Evolutionary conservation across 805 yeast genomes (phyloP), one percentile per base, ranked within the genome.

Genomic region (Starmerella scarabaei): DNA sequence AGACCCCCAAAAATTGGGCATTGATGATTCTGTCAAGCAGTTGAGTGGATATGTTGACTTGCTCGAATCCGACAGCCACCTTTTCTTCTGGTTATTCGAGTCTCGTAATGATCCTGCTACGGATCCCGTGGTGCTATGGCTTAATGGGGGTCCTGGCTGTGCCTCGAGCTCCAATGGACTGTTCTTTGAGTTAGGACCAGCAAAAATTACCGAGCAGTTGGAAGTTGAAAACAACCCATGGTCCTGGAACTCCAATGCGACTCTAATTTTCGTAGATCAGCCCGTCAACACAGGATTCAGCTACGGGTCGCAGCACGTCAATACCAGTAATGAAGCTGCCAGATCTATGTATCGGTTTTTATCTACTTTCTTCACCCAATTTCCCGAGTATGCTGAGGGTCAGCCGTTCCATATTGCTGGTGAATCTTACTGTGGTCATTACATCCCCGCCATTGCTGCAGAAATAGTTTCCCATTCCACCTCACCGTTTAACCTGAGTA

Each of bases 71-170:
- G 82, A 77, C 53, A 82, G 82, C 59, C 93, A 83, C 61, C 79
- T 86, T 58, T 86, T 85, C 61, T 86, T 76, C 65, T 84, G 93
- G 93, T 77, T 79, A 53, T 86, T 86, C 51, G 96, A 86, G 62
- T 77, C 91, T 41, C 75, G 95, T 65, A 79, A 80, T 53, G 86
- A 83, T 59, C 95, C 96, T 3, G 63, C 61, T 38, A 82, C 66
- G 39, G 96, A 86, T 60, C 96, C 96, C 2, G 69, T 84, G 15
- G 71, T 86, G 42, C 67, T 86, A 52, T 84, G 94, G 96, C 67
- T 85, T 53, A 85, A 85, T 57, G 95, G 95, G 50, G 95, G 95
- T 4, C 95, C 95, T 28, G 95, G 95, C 14, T 84, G 95, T 57
- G 81, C 94, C 1, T 80, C 93, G 2, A 36, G 29, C 24, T 63